These are phyloP conservation scores for Vitis hybrid DNA, from an alignment of 177 flowering plant genomes.

Conservation along the genomic window DNA sequence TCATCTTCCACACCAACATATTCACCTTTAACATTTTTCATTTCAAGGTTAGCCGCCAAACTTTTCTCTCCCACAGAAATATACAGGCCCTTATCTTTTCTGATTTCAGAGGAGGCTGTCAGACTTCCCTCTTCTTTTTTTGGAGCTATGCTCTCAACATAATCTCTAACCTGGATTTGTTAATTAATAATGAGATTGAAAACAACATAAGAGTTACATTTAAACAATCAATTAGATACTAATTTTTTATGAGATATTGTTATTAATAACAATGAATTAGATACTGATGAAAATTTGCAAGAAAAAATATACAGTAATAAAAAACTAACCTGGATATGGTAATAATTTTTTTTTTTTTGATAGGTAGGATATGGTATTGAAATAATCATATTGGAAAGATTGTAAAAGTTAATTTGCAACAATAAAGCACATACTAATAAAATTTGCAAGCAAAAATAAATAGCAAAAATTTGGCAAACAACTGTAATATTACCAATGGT, in stretches of 20 bases:
- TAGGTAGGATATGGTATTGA: no score
- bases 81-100: conserved; percentile 39
- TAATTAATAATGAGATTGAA: neutral
- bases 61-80: conserved; percentile 42
- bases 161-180: conserved; percentile 18
- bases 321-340: no score
- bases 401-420: no score
- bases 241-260: neutral
- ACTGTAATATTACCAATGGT: no score
- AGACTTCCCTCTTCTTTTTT: conserved; percentile 10
- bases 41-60: conserved; percentile 20
- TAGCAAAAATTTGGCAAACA: no score
- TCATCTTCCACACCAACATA: conserved; percentile 56
- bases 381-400: no score
- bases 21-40: conserved; percentile 33
- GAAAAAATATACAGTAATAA: no score
- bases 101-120: conserved; percentile 19
- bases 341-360: no score
- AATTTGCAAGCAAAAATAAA: no score
- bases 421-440: no score
- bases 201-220: neutral
- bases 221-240: neutral
- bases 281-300: no score
- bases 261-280: no score
- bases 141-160: neutral